A percentile compares a stretch with the other conserved stretches of the same genome.
Evolutionary conservation across 2,329 filamentous ascomycete genomes (phyloP).

Genomic region (Ophiostoma himal-ulmi): DNA sequence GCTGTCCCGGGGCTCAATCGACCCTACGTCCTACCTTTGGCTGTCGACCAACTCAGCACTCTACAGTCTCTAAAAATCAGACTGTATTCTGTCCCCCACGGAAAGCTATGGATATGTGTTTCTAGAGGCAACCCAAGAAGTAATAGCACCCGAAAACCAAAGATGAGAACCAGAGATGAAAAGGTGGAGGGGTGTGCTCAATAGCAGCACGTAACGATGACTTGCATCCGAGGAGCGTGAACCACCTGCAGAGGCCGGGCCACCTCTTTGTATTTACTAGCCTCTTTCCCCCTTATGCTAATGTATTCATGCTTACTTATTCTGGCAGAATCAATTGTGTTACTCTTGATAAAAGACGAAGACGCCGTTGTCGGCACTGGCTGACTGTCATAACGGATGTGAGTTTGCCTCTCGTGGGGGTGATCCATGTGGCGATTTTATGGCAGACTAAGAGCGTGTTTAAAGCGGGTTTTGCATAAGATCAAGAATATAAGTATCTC

Average conservation of each 20-base stretch:
- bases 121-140: background rate
- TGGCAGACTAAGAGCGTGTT: background rate
- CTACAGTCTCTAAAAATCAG: background rate
- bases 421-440: background rate
- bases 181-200: conserved; percentile 5
- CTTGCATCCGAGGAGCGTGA: background rate
- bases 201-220: background rate
- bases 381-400: background rate
- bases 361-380: background rate
- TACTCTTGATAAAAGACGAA: background rate
- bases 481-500: background rate
- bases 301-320: background rate
- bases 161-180: background rate
- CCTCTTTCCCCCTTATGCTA: background rate
- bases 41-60: background rate
- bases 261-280: background rate
- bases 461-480: background rate
- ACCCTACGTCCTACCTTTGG: background rate
- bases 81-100: background rate
- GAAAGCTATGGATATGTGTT: background rate
- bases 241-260: background rate
- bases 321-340: background rate
- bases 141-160: background rate
- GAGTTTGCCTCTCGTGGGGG: conserved; percentile 5
- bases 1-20: background rate